Base-by-base conservation (phyloP, 306 rosid genomes). In the Lathyrus tuberosus region DNA sequence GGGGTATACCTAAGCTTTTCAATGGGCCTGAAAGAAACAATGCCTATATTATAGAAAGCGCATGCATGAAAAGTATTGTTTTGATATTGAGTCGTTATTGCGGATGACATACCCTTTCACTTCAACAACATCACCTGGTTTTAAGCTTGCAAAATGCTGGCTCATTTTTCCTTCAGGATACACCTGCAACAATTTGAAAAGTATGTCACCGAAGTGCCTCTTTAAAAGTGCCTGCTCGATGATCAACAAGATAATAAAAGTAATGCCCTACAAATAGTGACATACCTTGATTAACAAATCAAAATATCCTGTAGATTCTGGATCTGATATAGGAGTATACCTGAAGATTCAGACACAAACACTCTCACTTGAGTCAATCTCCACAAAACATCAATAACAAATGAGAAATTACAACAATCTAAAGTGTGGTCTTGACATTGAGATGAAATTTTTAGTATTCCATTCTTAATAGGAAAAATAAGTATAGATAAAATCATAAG, bases 151-250 rank as follows among this genome's bases (percentile, higher is more conserved):
- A 46, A 95, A 91, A 89, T 95, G 95, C 82, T 89, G 99, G 81
- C 96, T 95, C 97, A 95, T 91, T 87, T 89, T 89, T 43, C 99
- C 99, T 65, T 86, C 89, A 40, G 99, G 99, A 69, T 91, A 95
- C 78, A 95, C 91, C 97, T 91, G 77, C 78, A 75, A 72, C 28
- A 79, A 68, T 59, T 67, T 56, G 33, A 52, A 66, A 76, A 60
- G 42, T 54, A 78, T 51, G 76, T 59, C 59, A 69, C 10, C 8
- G 14, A 44, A 44, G 17, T 26, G 54, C 28, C 74, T 10, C 60
- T 41, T 43, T 56, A 44, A 59, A 70, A 68, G 35, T 56, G 40
- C 37, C 47, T 22, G 44, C 40, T 31, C 17, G 62, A 51, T 56
- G 26, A 64, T 58, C 5, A 64, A 66, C n/a, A n/a, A 56, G 15